Base-by-base conservation (phyloP, 352 stramenopile genomes). In the Phytophthora pisi region DNA sequence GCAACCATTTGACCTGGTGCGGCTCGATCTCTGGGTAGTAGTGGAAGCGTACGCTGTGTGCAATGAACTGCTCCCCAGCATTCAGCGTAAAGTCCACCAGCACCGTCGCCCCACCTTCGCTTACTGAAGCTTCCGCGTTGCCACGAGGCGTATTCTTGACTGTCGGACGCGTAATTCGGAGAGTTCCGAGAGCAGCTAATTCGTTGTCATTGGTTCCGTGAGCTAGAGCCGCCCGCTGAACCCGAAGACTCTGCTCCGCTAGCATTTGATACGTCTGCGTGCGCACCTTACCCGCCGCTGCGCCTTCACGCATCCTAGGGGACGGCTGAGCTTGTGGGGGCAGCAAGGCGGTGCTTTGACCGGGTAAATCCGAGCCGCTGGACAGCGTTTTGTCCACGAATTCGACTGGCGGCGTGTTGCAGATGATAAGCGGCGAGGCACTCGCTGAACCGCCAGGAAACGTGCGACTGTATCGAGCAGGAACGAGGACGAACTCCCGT, bases 11-110 rank as follows among this genome's bases (percentile, higher is more conserved):
- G 31, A 89, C 52, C 10, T 89, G 79, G 5, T 28, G 57, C 8
- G 74, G 61, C 7, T 85, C 68, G 8, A 87, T 49, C 3, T 84
- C 75, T 1, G 78, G 68, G 55, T 92, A 88, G 56, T 89, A 92
- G 18, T 89, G 73, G 40, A 91, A 92, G 13, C 74, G 64, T 18
- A 86, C 81, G 46, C 82, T 90, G 42, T 92, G 84, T 2, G 82
- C 81, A 30, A 92, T 91, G 51, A 92, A 92, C 31, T 91, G 84
- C 57, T 91, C 84, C 4, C 84, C 84, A 10, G 79, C 84, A 28
- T 92, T 92, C 9, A 92, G 66, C 3, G 84, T 91, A 49, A 92
- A 91, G 52, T 92, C 84, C 40, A 92, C 76, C 0, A 91, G 63
- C 4, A 92, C 81, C 4, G 70, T 86, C 26, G 83, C 66, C n/a